Base-by-base conservation (phyloP, 78 protist species). In the Polysphondylium violaceum region DNA sequence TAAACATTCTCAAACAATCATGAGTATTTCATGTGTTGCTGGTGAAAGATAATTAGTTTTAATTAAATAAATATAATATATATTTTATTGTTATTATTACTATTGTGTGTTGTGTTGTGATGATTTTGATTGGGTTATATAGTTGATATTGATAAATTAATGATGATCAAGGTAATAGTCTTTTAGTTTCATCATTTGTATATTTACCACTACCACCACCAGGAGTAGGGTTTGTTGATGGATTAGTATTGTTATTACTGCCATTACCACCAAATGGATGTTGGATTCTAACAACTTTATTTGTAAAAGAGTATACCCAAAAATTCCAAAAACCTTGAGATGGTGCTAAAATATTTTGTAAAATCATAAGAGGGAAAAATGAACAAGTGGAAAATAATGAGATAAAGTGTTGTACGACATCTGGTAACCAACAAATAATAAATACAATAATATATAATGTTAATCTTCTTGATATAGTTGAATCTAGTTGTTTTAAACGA, bases 401-500 rank as follows among this genome's bases (percentile, higher is more conserved):
- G 5, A 83, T 67, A n/a, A 83, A 69, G 58, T 83, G 90, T 69
- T 83, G 90, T 25, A 69, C 29, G 23, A 83, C 61, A 56, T 83
- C 90, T 12, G 90, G 90, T 53, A 58, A 1, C 90, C 90, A 83
- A 55, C 69, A 59, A 38, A 69, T 43, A 11, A 83, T 72, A n/a
- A 83, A 83, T 58, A 83, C 90, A 12, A 83, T 16, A 47, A 83
- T 83, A 19, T 83, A 83, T 16, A 83, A 31, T 41, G 90, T 83
- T 27, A 83, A 69, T 56, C 90, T 36, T 51, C 64, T 67, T 25
- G 90, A 36, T 36, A 83, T 83, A 5, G 78, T 83, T 33, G 56
- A 0, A 69, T 83, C 90, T 12, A 83, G 55, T 69, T 83, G 90
- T 67, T 61, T 67, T 27, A 83, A 41, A 43, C 90, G 67, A 55